These are phyloP conservation scores for Solanum tacnaense DNA, from an alignment of 257 asterid genomes.

Conservation along the genomic window DNA sequence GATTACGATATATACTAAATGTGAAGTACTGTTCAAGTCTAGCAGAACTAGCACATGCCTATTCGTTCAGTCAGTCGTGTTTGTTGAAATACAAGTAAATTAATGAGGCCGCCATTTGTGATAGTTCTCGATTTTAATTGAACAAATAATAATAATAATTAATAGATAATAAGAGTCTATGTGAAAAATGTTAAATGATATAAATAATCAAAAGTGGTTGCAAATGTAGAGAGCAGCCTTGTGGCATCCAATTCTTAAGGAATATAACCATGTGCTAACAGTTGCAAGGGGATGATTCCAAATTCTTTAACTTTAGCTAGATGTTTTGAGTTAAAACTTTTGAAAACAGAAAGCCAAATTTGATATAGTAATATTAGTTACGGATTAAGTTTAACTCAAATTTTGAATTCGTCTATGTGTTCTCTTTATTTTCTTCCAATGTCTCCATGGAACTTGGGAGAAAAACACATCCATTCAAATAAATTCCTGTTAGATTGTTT, in stretches of 20 bases:
- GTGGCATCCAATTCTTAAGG: background rate
- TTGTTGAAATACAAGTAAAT: background rate
- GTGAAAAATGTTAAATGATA: background rate
- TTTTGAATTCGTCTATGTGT: background rate
- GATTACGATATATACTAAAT: background rate
- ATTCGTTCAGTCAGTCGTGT: background rate
- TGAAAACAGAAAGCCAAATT: background rate
- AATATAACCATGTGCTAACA: background rate
- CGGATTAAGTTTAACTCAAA: background rate
- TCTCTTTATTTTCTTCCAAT: background rate
- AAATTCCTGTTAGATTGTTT: conserved; percentile 31
- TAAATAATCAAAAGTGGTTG: background rate
- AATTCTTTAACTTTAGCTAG: too few relatives aligned
- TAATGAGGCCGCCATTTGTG: background rate
- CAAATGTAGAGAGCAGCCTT: background rate
- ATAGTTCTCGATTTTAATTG: background rate
- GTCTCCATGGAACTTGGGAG: background rate
- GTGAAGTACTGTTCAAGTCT: background rate
- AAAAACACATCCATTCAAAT: conserved; percentile 52
- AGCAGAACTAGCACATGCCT: background rate
- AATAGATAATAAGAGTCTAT: background rate
- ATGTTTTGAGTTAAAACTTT: accelerated
- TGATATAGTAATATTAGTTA: background rate
- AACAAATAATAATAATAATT: background rate
- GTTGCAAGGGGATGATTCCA: background rate